Base-by-base conservation (phyloP, 2,329 filamentous ascomycete genomes). In the Chaetomium globosum region DNA sequence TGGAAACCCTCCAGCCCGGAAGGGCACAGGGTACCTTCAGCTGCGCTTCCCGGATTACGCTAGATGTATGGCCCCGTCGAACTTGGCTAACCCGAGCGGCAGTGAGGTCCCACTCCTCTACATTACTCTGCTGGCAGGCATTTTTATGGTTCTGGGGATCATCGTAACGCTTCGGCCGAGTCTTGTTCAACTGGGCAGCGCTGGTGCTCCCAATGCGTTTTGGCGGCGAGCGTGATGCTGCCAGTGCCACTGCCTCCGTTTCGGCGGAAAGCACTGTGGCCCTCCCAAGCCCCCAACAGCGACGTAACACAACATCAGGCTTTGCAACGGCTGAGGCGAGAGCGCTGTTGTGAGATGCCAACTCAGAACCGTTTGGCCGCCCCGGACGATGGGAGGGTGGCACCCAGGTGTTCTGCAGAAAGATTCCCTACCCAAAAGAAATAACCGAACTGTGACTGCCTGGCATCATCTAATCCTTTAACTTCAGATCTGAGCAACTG, bases 241-340 rank as follows among this genome's bases (percentile, higher is more conserved):
- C 9, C n/a, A 51, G 36, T 39, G 13, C 13, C 19, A 49, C 30
- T 23, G 31, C 9, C 12, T 23, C 36, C 16, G 10, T 26, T 16
- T 26, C 23, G 26, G n/a, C 39, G 13, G 28, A 12, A 16, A 3
- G 3, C 30, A 4, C 5, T 48, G n/a, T n/a, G 7, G 12, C 36
- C 49, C 16, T 53, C 57, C 46, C 12, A 54, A 33, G 7, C 55
- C 46, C 26, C 30, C 61, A 61, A 30, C 54, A 30, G 48, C 55
- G 28, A 43, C 33, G 61, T 59, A 39, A 39, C 53, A 62, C 61
- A 59, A 54, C 61, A 59, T 59, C 30, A 33, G 3, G 49, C 21
- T 51, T 56, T 28, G 13, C 12, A 36, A 46, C 43, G 36, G 21
- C n/a, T 54, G 36, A 48, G 10, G 28, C 13, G 23, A 21, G 33